phyloP scores from a whole-genome alignment of 169 alveolate species.

The Eimeria necatrix region DNA sequence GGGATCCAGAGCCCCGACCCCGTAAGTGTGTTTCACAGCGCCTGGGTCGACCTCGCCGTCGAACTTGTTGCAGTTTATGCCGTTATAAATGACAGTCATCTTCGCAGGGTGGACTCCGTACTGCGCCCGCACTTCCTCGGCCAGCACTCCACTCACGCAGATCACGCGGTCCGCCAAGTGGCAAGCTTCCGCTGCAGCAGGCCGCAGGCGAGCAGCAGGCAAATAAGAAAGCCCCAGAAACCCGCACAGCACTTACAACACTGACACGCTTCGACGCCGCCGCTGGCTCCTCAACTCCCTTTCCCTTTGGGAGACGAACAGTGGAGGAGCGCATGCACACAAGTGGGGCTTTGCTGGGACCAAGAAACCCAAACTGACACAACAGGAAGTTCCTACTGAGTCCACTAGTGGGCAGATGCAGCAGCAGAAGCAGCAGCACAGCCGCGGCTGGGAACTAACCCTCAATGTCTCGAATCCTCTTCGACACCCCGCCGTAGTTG shows the following conservation, averaged over 20 bases:
- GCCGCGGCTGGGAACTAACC: conserved; percentile 46
- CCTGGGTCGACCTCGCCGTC: conserved; percentile 86
- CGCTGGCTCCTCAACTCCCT: neutral
- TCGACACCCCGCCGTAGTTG: conserved; percentile 87
- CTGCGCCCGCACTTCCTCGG: conserved; percentile 86
- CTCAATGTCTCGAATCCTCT: conserved; percentile 85
- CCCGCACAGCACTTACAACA: neutral
- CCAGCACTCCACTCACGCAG: conserved; percentile 88
- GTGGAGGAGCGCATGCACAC: neutral
- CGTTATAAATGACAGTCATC: conserved; percentile 84
- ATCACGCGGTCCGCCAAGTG: conserved; percentile 88
- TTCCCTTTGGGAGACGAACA: neutral
- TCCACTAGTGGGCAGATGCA: neutral
- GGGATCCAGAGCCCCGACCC: conserved; percentile 89
- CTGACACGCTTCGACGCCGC: neutral
- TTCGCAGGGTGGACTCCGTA: conserved; percentile 83
- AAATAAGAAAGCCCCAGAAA: too few relatives aligned
- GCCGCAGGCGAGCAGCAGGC: neutral
- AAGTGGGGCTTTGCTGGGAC: too few relatives aligned
- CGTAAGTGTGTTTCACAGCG: conserved; percentile 82
- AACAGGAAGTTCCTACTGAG: too few relatives aligned
- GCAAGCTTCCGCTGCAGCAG: conserved; percentile 85
- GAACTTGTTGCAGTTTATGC: conserved; percentile 86
- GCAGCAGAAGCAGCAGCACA: neutral
- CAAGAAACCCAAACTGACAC: too few relatives aligned